Evolutionary conservation across 164 flowering plant species (phyloP), one percentile per base, ranked within the genome.

Genomic region (Magnolia sinica): DNA sequence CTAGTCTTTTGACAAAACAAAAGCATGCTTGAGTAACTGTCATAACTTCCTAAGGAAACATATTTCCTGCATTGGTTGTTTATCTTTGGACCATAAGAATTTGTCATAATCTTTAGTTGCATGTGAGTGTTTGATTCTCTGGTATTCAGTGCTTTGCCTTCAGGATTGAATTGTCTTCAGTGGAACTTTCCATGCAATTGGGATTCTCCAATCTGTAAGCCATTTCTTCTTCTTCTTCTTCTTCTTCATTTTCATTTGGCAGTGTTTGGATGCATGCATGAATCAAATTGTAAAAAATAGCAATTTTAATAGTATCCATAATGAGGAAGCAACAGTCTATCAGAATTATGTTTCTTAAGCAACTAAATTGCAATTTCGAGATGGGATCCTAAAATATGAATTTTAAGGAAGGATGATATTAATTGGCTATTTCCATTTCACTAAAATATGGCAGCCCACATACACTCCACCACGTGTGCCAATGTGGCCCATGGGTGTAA

Each of bases 161-260:
- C 82, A 20, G 93, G 95, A 69, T 75, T 90, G 77, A 79, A 84
- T 72, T 94, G 98, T 76, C 90, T 92, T 69, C 96, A 92, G 45
- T 68, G 86, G 31, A 82, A 85, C 71, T 94, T 91, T 76, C 89
- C 92, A 16, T 94, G 98, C 86, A 78, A 83, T 78, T 79, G 87
- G 66, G 91, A 83, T 61, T 3, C 78, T 23, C 91, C 90, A 76
- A 70, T 58, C 8, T 87, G 95, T 93, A 83, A 89, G 95, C 83
- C 45, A 70, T 64, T 64, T 68, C 58, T 51, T 75, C 23, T 22
- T 16, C 64, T 37, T 37, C 45, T 37, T 37, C 45, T n/a, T n/a
- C n/a, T n/a, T n/a, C n/a, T 37, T 37, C 45, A 37, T 37, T 50
- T 74, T 74, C 52, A 11, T 55, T 55, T 55, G 18, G 61, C 13